Evolutionary conservation across 1,284 basidiomycete species (phyloP), one percentile per base, ranked within the genome.

Genomic region (Dichomitus squalens): DNA sequence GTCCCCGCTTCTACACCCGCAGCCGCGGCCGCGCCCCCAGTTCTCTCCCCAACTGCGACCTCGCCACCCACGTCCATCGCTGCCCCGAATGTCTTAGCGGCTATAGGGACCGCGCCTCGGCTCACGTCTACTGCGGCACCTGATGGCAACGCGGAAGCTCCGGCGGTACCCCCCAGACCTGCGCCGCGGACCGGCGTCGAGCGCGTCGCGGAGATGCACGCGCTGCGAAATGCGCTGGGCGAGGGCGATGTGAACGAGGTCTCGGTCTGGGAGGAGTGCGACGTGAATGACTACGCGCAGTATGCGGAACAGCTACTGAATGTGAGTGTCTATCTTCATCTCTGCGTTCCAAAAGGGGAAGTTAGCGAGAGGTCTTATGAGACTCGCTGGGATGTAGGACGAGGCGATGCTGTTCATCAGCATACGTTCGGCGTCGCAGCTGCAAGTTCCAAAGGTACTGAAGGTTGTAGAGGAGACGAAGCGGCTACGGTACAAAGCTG

Each of bases 401-500:
- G 86, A 90, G 55, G 84, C 86, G 3, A 88, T 93, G 84, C 71
- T 93, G 11, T 92, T 92, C 66, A 81, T 93, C 57, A 86, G 85
- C 2, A 73, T 94, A 16, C 80, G 83, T 20, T 88, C 90, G 2
- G 80, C 82, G 31, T 79, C 82, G n/a, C 72, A 84, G 1, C 76
- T 79, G 6, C 79, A 88, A 31, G 90, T 93, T 3, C 82, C 88
- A 1, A 92, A 91, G 66, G 90, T 92, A 0, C 77, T 94, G 27
- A 85, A 85, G 50, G 83, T 93, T 0, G 90, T 92, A 0, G 90
- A 93, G 64, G 84, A 91, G 68, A 85, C 85, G 3, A 93, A 90
- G 68, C 82, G 91, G 7, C 76, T 87, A 51, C 79, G 88, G 50
- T 77, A 92, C 66, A 90, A 88, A 76, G 80, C 85, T 44, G 87